Evolutionary conservation across 2,329 filamentous ascomycete genomes (phyloP), one percentile per base, ranked within the genome.

Genomic region (Venturiaceae sp.): DNA sequence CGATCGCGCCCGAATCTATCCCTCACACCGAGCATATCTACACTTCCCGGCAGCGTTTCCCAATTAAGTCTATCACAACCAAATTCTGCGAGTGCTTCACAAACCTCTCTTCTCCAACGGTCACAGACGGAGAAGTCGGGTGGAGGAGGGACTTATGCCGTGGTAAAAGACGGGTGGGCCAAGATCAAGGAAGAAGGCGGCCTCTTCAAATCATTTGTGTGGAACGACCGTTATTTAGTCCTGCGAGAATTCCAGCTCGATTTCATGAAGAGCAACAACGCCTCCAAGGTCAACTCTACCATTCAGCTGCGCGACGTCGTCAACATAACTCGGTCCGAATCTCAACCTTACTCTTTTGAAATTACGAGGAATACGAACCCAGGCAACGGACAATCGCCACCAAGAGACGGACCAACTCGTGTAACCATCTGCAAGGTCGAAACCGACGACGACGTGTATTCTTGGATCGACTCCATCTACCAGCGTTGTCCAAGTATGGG

Each of bases 381-480:
- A 16, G 67, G 64, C 61, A 72, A 69, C 59, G 74, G 74, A 39
- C 83, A 81, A 55, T 89, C 87, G 61, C 83, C 90, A 11, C 88
- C 88, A 50, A 86, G 90, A 63, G 92, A 96, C 63, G 85, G 89
- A 34, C 82, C 86, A 8, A 88, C 86, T 60, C 90, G 88, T 71
- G 88, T 90, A 3, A 83, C 96, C 56, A 91, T 94, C 63, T 94
- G 96, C 71, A 90, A 88, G 70, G 91, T 97, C 66, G 95, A 96
- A 74, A 88, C 86, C 59, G 94, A 99, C 68, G 92, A 96, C 68
- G 94, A 99, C 65, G 84, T 99, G 57, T 99, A 99, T 73, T 91
- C 95, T 67, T 99, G 94, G 94, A 96, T 97, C 67, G 94, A 99
- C 72, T 90, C 92, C 71, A 95, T 99, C 64, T 97, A 97, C 71